A percentile compares a stretch with the other conserved stretches of the same genome.
Conservation (phyloP, 306 rosid species). For the Senna siamea region DNA sequence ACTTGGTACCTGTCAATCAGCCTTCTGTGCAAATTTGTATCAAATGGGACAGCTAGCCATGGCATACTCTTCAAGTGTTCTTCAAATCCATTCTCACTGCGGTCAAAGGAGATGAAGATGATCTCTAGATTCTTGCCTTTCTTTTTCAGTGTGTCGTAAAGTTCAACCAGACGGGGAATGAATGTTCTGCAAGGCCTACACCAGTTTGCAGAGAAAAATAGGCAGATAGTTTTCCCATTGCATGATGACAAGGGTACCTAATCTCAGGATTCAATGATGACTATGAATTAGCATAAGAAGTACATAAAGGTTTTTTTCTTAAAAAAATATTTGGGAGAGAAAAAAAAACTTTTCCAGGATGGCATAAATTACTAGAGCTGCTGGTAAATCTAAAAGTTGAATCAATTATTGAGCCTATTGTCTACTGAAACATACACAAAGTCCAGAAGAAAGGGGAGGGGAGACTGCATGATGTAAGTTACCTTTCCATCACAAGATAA, state of each 20-base stretch:
- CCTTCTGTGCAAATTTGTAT: constrained; percentile 57
- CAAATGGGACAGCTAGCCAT: constrained; percentile 82
- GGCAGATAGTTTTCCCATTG: constrained; percentile 69
- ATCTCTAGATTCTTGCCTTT: constrained; percentile 64
- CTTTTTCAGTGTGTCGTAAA: constrained; percentile 56
- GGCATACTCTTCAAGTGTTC: constrained; percentile 75
- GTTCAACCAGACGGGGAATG: constrained; percentile 66
- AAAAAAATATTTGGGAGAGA: no score
- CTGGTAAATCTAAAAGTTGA: no score
- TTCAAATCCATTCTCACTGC: constrained; percentile 58
- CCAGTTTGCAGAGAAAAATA: constrained; percentile 90
- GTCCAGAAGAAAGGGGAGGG: background rate
- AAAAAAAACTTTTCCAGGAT: no score
- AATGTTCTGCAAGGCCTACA: constrained; percentile 87
- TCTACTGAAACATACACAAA: constrained; percentile 15
- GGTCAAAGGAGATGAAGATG: constrained; percentile 75
- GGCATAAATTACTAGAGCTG: no score
- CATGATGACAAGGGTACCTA: constrained; percentile 77
- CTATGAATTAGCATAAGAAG: constrained; percentile 33
- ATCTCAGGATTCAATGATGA: constrained; percentile 33
- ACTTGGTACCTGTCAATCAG: constrained; percentile 57
- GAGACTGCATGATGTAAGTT: constrained; percentile 25
- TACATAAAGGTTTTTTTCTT: constrained; percentile 3
- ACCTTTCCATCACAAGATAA: constrained; percentile 77
- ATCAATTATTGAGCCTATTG: constrained; percentile 28